Base-by-base conservation (phyloP, 352 stramenopile genomes). In the Elongisporangium prolatum region DNA sequence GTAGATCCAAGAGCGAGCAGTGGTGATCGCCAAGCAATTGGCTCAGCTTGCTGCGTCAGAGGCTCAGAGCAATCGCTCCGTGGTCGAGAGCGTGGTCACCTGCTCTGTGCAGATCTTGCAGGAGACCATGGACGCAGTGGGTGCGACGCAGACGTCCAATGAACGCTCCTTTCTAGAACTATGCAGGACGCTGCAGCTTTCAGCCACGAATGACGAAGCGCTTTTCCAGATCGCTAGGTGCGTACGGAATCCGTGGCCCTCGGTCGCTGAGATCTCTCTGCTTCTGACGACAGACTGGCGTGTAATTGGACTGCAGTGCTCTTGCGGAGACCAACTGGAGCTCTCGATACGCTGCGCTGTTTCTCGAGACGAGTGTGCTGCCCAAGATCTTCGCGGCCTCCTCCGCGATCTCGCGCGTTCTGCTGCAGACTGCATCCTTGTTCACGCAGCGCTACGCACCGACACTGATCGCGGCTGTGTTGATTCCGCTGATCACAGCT, bases 241-340 rank as follows among this genome's bases (percentile, higher is more conserved):
- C 22, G 60, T 60, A 18, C 20, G 44, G 20, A 20, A 55, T 44
- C n/a, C n/a, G n/a, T n/a, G n/a, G 9, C 24, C 11, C 54, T 37
- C 8, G 25, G 44, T 47, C 3, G 17, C 17, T 21, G 22, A 17
- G 25, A 34, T 11, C 47, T 22, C 24, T 2, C 10, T 24, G 18
- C 16, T 68, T 40, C 53, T 44, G 7, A 17, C 6, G n/a, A 17
- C 38, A 11, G 22, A n/a, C 11, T 21, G 28, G 52, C 7, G 24
- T 7, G 8, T 7, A 49, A 21, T 55, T 25, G 8, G 37, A 25
- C 22, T 20, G 10, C 21, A 92, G 77, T 40, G 62, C 67, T 8
- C 56, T 92, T 9, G 72, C 90, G 44, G 74, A 85, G 11, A 74
- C 74, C 17, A 90, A 79, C 47, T 90, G 80, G 74, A 89, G 83